These are phyloP conservation scores for Incumbomyces delicatus DNA, from an alignment of 2,329 filamentous ascomycete species.

Conservation along the genomic window DNA sequence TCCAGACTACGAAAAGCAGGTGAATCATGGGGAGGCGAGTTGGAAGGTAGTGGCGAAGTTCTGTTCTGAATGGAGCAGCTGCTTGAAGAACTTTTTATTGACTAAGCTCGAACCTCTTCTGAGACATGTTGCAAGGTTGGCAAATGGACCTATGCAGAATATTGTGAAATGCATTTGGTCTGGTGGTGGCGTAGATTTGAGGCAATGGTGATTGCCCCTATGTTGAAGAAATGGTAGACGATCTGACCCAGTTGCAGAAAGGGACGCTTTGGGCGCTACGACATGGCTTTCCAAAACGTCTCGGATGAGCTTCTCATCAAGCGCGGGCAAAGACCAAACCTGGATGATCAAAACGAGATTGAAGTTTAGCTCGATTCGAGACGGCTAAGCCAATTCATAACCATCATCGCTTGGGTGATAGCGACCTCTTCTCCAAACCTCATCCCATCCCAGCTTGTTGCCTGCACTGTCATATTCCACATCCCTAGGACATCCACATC, in stretches of 20 bases:
- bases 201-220: too few species aligned
- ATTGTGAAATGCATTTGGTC: slow-evolving; percentile 42
- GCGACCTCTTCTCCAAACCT: slow-evolving; percentile 32
- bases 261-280: too few species aligned
- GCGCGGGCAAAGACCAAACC: too few species aligned
- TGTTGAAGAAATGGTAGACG: too few species aligned
- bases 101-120: slow-evolving; percentile 6
- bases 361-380: slow-evolving; percentile 9
- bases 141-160: slow-evolving; percentile 33
- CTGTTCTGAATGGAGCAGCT: slow-evolving; percentile 45
- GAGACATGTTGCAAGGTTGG: slow-evolving; percentile 13
- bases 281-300: too few species aligned
- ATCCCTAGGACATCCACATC: slow-evolving; percentile 34
- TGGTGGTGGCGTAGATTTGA: background rate
- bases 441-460: slow-evolving; percentile 29
- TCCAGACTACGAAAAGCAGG: slow-evolving; percentile 59
- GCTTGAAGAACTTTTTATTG: background rate
- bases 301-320: too few species aligned
- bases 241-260: too few species aligned
- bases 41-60: slow-evolving; percentile 68
- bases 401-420: slow-evolving; percentile 37
- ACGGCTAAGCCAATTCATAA: slow-evolving; percentile 21
- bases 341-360: too few species aligned
- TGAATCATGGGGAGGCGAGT: slow-evolving; percentile 69
- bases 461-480: slow-evolving; percentile 36